phyloP scores from a whole-genome alignment of 1,284 basidiomycete species.

The Hemileia vastatrix region DNA sequence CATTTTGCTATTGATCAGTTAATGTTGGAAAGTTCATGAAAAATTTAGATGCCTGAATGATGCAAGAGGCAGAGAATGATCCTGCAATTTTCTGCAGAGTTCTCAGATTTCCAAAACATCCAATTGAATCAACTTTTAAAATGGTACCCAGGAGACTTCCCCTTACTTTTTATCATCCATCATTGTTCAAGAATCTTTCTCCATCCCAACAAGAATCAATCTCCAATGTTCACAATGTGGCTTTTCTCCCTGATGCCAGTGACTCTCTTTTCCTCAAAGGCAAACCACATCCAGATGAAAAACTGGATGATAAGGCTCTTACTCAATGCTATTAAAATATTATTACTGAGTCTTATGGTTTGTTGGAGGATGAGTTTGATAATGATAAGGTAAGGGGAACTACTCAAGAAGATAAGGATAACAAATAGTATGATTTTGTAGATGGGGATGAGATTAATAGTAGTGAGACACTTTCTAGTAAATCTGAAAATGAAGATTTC shows the following conservation, averaged over 20 bases:
- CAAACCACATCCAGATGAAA: conserved; percentile 5
- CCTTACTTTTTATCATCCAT: conserved; percentile 4
- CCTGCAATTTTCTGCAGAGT: not conserved
- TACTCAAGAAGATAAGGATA: not conserved
- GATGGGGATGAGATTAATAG: not conserved
- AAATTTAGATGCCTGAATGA: too few species aligned
- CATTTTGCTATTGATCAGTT: too few species aligned
- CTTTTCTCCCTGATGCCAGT: conserved; percentile 6
- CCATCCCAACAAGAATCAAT: not conserved
- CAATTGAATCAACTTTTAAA: not conserved
- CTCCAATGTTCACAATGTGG: not conserved
- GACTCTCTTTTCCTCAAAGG: not conserved
- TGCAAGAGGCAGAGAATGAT: too few species aligned
- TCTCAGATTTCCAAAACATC: not conserved
- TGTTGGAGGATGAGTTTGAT: not conserved
- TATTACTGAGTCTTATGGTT: not conserved
- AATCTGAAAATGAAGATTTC: not conserved
- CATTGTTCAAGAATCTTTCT: not conserved
- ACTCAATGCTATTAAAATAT: conserved; percentile 3
- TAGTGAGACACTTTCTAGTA: not conserved
- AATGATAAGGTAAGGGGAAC: not conserved
- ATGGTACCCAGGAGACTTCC: conserved; percentile 3
- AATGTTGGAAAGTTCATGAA: too few species aligned
- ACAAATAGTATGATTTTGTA: too few species aligned
- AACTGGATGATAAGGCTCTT: not conserved